These are phyloP conservation scores for Amborella trichopoda DNA, from an alignment of 164 flowering plant species.

Conservation along the genomic window DNA sequence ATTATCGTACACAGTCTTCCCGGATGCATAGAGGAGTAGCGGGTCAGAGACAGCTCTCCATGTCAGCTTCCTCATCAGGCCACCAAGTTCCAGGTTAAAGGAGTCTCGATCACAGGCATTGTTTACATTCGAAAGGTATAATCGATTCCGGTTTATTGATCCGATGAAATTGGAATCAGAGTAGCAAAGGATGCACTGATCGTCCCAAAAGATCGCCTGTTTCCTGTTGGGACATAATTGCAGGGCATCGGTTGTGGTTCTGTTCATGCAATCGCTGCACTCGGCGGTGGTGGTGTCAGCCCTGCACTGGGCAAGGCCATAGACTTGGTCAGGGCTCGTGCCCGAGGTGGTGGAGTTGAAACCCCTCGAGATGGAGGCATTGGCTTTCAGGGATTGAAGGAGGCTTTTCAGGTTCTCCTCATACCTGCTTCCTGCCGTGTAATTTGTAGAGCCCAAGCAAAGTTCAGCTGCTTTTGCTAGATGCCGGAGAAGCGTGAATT, in stretches of 20 bases:
- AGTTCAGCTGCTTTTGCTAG: too few species aligned
- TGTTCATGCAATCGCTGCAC: constrained; percentile 12
- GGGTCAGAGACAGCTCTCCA: constrained; percentile 2
- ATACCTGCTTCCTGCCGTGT: too few species aligned
- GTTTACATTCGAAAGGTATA: too few species aligned
- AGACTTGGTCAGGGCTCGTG: constrained; percentile 1
- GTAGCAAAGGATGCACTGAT: constrained; percentile 20
- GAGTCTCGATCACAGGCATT: background rate
- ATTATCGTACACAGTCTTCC: background rate
- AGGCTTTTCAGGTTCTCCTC: background rate
- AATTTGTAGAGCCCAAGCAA: too few species aligned
- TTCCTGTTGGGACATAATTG: constrained; percentile 11
- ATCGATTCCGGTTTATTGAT: too few species aligned
- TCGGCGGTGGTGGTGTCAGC: background rate
- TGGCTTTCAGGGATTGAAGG: background rate
- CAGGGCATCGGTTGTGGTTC: constrained; percentile 5
- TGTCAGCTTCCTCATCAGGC: constrained; percentile 3
- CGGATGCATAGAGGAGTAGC: constrained; percentile 7
- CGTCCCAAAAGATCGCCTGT: constrained; percentile 25
- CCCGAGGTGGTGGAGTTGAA: constrained; percentile 1
- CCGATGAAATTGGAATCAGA: constrained; percentile 17
- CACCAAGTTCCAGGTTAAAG: background rate
- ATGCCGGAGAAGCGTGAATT: too few species aligned
- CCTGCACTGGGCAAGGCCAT: constrained; percentile 6
- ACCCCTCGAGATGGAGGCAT: background rate